Base-by-base conservation (phyloP, 2,329 filamentous ascomycete genomes). In the Helicocarpus griseus region DNA sequence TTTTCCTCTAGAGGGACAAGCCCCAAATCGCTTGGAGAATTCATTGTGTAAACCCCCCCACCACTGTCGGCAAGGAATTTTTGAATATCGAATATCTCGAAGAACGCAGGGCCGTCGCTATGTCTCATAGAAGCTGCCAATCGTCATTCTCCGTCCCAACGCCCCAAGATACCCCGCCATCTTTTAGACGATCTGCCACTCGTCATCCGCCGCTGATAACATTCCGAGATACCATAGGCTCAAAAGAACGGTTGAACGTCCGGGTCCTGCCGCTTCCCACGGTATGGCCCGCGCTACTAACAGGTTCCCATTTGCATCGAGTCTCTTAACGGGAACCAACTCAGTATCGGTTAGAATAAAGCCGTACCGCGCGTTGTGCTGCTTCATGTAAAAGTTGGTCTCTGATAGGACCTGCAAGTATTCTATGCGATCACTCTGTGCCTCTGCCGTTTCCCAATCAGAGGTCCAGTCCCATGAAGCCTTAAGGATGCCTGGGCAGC, bases 381-480 rank as follows among this genome's bases (percentile, higher is more conserved):
- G 53, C 31, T 46, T 46, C 31, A 46, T 46, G 17, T 46, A 35
- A n/a, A 46, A 46, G 6, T 46, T 46, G 44, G 31, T 4, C 44
- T 56, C 40, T 4, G 43, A 50, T 14, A 56, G 46, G 4, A 52
- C 52, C 41, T 54, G 54, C 21, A 31, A 13, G 48, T 48, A 56
- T 22, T 51, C 48, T 21, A 2, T 53, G 8, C 26, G 31, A n/a
- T 49, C 45, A 33, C 3, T 21, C 22, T 28, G n/a, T 4, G 8
- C 24, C 17, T 39, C 3, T n/a, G 21, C 26, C 24, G 29, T 36
- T 36, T 6, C 24, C 26, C 24, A 46, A n/a, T 38, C 22, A 41
- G 45, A 49, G 8, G 17, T n/a, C 54, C 53, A 56, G 38, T 53
- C 53, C 54, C 54, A 54, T 33, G 46, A 52, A 26, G 41, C 49